These are phyloP conservation scores for Ganoderma meredithae DNA, from an alignment of 1,284 basidiomycete species.

Conservation along the genomic window DNA sequence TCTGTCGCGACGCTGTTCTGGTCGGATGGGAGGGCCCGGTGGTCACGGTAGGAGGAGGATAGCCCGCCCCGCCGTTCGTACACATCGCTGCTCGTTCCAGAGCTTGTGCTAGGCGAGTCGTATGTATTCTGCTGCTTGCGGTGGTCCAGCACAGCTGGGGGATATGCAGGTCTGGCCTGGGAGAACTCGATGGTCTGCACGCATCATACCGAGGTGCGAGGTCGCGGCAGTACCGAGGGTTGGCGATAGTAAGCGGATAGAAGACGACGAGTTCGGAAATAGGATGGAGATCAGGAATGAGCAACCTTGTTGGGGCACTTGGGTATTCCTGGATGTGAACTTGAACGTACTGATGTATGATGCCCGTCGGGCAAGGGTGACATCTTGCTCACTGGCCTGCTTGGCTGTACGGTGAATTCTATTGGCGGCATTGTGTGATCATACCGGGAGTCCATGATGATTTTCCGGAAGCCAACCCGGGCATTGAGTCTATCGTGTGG, in stretches of 20 bases:
- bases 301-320: not conserved
- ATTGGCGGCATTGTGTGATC: constrained; percentile 13
- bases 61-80: not conserved
- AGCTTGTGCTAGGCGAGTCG: constrained; percentile 6
- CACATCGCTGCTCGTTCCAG: not conserved
- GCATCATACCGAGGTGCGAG: no score
- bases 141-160: not conserved
- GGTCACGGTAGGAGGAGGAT: not conserved
- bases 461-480: constrained; percentile 21
- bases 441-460: constrained; percentile 18
- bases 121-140: not conserved
- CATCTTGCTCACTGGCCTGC: constrained; percentile 10
- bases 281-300: not conserved
- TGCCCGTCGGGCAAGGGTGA: constrained; percentile 7
- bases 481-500: constrained; percentile 25
- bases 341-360: constrained; percentile 16
- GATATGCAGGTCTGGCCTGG: not conserved
- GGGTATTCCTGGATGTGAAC: no score
- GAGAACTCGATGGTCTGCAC: constrained; percentile 25
- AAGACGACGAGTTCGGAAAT: not conserved
- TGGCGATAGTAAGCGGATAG: not conserved
- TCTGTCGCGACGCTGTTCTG: constrained; percentile 5
- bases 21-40: not conserved
- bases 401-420: constrained; percentile 12
- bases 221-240: not conserved